Evolutionary conservation across 2,329 filamentous ascomycete species (phyloP), one percentile per base, ranked within the genome.

Genomic region (Trichothecium roseum): DNA sequence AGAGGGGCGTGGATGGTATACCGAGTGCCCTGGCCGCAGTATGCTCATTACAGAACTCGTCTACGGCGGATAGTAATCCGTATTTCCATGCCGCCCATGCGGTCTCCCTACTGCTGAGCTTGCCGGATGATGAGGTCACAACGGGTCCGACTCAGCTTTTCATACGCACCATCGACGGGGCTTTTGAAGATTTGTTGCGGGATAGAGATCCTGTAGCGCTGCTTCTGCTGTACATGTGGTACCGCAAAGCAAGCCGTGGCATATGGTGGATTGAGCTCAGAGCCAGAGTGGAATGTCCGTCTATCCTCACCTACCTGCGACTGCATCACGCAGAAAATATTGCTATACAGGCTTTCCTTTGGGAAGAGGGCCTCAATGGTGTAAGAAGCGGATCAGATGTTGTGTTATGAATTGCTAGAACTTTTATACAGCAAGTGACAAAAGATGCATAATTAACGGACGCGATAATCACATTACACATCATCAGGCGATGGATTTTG

Each of bases 191-290:
- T 0, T 37, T 62, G 17, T 48, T 66, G 1, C 39, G 26, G 10
- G 13, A 34, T 4, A 60, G 37, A 10, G 60, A 66, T 26, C 53
- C 62, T 3, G 40, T 54, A 0, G 59, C 62, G 2, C 51, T 66
- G 0, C 29, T 64, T 34, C 27, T 66, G 26, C 41, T 66, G 0
- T 62, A 62, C 41, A 37, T 64, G 4, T 66, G 62, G 62, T 66
- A 64, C 31, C 45, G 48, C 15, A 64, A 63, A 44, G 50, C 53
- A 37, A 34, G 60, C 26, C 51, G 51, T 13, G 50, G 50, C 45
- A 54, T 64, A 40, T 66, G 63, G 63, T 66, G 60, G 59, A 55
- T 66, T 39, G 54, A 54, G 15, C 48, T 64, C 1, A 50, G 63
- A 24, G 57, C 60, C 2, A 52, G 52, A 35, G 52, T 66, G 26